Evolutionary conservation across 2,329 filamentous ascomycete species (phyloP), one percentile per base, ranked within the genome.

Genomic region (Fusarium mangiferae): DNA sequence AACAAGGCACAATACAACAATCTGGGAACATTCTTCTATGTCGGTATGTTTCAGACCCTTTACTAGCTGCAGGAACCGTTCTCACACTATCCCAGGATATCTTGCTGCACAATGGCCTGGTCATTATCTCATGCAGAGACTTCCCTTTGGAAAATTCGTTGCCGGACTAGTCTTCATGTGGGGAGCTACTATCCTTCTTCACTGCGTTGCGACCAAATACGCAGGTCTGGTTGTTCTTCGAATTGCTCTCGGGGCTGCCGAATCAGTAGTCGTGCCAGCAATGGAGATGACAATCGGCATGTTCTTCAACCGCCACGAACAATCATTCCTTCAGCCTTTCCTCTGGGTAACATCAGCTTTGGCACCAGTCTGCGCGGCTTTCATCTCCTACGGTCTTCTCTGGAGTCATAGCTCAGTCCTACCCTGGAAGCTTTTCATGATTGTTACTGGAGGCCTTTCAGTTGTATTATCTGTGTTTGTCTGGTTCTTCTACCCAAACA

Each of bases 261-360:
- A 84, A 62, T 77, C 82, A 0, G 79, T 80, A 15, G 75, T 84
- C 7, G 81, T 84, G 4, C 83, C 83, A 0, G 82, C 82, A 5
- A 81, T 84, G 75, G 83, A 84, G 38, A 81, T 84, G 54, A 84
- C 83, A 1, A 81, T 84, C 14, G 81, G 80, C 58, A 83, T 83
- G 82, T 83, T 83, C 69, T 83, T 83, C 70, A 81, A 77, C 28
- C 80, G 78, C 3, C 70, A 78, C n/a, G 81, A 83, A 54, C 80
- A 81, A 17, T 77, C 78, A 1, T 78, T 78, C 30, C 59, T 83
- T 7, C 81, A 82, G 1, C 76, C 77, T 6, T 75, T 83, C 17
- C 78, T 83, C 44, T 83, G 80, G 81, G 80, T 77, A 15, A 78
- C 78, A 12, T 77, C 80, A 28, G 75, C 77, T 22, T 75, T 75